phyloP scores from a whole-genome alignment of 805 yeast genomes.

The Monosporozyma servazzii region DNA sequence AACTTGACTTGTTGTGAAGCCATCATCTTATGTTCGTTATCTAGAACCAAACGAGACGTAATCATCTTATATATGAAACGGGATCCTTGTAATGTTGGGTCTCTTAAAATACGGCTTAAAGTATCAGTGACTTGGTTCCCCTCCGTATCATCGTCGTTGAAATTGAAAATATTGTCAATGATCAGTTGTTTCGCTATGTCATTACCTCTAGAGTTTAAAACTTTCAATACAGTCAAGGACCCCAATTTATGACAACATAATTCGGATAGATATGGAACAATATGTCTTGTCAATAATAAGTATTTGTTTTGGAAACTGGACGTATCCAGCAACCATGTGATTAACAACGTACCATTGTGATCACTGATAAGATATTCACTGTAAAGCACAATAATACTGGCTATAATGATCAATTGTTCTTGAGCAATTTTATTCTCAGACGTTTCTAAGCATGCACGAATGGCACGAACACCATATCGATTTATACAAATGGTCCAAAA shows the following conservation, averaged over 20 bases:
- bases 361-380: constrained; percentile 73
- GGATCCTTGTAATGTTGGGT: constrained; percentile 52
- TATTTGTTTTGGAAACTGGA: constrained; percentile 58
- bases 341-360: constrained; percentile 78
- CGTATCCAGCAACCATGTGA: constrained; percentile 93
- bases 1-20: constrained; percentile 55
- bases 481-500: constrained; percentile 77
- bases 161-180: constrained; percentile 48
- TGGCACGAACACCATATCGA: constrained; percentile 91
- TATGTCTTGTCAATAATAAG: constrained; percentile 49
- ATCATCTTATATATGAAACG: constrained; percentile 72
- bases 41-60: constrained; percentile 55
- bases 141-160: background rate
- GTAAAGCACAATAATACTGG: constrained; percentile 68
- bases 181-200: constrained; percentile 48
- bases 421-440: constrained; percentile 41
- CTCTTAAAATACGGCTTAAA: constrained; percentile 54
- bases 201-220: constrained; percentile 62
- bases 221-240: constrained; percentile 68
- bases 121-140: background rate
- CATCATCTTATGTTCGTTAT: constrained; percentile 44
- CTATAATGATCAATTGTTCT: constrained; percentile 62
- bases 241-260: constrained; percentile 80
- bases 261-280: constrained; percentile 51
- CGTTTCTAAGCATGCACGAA: constrained; percentile 85